Evolutionary conservation across 1,284 basidiomycete genomes (phyloP).

Genomic region (Boletus semigastroideus): DNA sequence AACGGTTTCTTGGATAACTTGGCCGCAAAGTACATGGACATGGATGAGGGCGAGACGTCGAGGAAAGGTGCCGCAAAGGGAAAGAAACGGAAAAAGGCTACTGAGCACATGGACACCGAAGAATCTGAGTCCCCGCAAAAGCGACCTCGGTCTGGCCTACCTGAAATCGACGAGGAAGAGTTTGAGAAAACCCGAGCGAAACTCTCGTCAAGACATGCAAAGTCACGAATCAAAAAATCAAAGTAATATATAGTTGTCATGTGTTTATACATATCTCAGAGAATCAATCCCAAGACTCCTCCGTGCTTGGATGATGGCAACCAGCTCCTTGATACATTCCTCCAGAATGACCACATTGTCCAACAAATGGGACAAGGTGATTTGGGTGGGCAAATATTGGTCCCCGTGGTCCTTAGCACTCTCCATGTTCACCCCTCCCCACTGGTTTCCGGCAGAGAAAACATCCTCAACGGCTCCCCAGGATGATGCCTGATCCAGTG

Average conservation of each 20-base stretch:
- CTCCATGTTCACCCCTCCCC: constrained; percentile 46
- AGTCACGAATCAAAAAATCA: constrained; percentile 33
- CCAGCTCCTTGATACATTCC: constrained; percentile 93
- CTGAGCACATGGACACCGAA: constrained; percentile 31
- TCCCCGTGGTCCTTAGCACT: constrained; percentile 34
- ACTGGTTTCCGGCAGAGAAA: constrained; percentile 52
- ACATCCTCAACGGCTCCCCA: constrained; percentile 66
- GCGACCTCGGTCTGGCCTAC: constrained; percentile 38
- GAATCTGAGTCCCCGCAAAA: constrained; percentile 52
- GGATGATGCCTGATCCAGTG: constrained; percentile 46
- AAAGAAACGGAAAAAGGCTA: constrained; percentile 52
- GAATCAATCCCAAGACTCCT: constrained; percentile 86
- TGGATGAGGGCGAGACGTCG: constrained; percentile 33
- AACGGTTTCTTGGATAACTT: constrained; percentile 75
- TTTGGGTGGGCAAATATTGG: constrained; percentile 34
- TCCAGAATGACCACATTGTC: constrained; percentile 97
- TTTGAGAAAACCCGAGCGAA: constrained; percentile 64
- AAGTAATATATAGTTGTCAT: constrained; percentile 24
- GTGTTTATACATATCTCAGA: constrained; percentile 63
- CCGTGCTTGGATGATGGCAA: constrained; percentile 84
- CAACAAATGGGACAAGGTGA: constrained; percentile 81
- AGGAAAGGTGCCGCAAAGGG: constrained; percentile 46
- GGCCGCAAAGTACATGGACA: constrained; percentile 77
- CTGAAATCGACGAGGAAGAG: constrained; percentile 68
- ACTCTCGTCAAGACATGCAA: constrained; percentile 52